These are phyloP conservation scores for Rhizophagus clarus DNA, from an alignment of 192 early-diverging fungal genomes.

Conservation along the genomic window DNA sequence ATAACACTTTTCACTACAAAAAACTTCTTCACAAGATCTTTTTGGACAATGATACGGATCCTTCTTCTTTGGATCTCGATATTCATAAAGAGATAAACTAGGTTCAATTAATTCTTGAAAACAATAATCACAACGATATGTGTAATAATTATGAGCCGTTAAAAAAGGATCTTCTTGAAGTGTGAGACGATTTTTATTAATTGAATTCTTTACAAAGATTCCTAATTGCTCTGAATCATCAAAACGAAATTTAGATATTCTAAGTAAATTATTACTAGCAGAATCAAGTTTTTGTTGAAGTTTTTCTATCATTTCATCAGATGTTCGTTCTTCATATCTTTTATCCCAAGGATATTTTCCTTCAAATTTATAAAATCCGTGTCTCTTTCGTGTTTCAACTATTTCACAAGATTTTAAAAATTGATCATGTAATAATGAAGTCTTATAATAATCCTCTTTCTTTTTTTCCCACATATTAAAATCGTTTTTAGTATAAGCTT, in stretches of 20 bases:
- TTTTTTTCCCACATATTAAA: background rate
- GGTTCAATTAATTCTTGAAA: background rate
- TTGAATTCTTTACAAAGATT: background rate
- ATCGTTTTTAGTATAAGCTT: background rate
- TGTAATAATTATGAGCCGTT: background rate
- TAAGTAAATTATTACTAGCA: background rate
- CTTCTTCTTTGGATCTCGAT: background rate
- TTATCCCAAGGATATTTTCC: slow-evolving; percentile 15
- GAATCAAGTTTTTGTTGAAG: background rate
- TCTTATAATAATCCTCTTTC: background rate
- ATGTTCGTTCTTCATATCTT: background rate
- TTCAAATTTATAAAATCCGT: slow-evolving; percentile 11
- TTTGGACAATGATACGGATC: background rate
- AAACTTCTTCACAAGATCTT: background rate
- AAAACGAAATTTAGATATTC: background rate
- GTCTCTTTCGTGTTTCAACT: background rate
- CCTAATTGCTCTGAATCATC: background rate
- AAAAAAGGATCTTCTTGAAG: background rate
- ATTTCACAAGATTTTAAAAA: background rate
- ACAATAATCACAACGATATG: slow-evolving; percentile 10
- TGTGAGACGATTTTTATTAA: background rate
- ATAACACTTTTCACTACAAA: slow-evolving; percentile 7
- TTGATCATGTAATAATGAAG: background rate
- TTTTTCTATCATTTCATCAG: background rate
- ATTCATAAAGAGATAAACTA: background rate